These are phyloP conservation scores for Cunninghamia lanceolata DNA, from an alignment of 75 land plant genomes.

Conservation along the genomic window DNA sequence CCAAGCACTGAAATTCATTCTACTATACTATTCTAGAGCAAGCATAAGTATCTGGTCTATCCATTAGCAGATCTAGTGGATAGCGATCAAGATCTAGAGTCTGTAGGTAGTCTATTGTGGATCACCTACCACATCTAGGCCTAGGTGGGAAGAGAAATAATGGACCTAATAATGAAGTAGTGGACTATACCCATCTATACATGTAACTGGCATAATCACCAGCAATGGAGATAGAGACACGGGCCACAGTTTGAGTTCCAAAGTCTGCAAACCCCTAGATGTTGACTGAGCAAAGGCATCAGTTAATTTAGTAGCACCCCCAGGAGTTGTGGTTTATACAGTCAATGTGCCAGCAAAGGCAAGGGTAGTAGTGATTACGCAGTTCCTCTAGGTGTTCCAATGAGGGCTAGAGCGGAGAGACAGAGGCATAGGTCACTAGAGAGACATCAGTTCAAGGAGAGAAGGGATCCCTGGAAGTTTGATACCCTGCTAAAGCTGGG, in stretches of 20 bases:
- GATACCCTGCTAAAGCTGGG: too few species aligned
- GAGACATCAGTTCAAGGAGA: too few species aligned
- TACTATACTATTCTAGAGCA: too few species aligned
- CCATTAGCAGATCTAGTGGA: background rate
- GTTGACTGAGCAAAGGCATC: background rate
- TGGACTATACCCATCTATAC: background rate
- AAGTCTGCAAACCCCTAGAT: background rate
- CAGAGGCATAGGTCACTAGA: background rate
- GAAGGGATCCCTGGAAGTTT: too few species aligned
- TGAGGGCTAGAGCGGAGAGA: background rate
- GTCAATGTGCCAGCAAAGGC: background rate
- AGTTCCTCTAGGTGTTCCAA: slow-evolving; percentile 5
- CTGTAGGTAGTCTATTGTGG: background rate
- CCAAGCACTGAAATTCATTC: too few species aligned
- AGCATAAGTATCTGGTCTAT: background rate
- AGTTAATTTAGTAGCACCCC: slow-evolving; percentile 3
- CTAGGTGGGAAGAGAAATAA: background rate
- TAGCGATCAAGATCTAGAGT: background rate
- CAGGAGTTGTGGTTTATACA: background rate
- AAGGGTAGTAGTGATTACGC: slow-evolving; percentile 3
- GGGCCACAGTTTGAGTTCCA: background rate
- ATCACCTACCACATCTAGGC: background rate
- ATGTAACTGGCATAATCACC: background rate
- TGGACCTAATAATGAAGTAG: slow-evolving; percentile 1
- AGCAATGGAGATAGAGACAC: background rate